These are phyloP conservation scores for Perkinsus marinus DNA, from an alignment of 169 alveolate species.

Conservation along the genomic window DNA sequence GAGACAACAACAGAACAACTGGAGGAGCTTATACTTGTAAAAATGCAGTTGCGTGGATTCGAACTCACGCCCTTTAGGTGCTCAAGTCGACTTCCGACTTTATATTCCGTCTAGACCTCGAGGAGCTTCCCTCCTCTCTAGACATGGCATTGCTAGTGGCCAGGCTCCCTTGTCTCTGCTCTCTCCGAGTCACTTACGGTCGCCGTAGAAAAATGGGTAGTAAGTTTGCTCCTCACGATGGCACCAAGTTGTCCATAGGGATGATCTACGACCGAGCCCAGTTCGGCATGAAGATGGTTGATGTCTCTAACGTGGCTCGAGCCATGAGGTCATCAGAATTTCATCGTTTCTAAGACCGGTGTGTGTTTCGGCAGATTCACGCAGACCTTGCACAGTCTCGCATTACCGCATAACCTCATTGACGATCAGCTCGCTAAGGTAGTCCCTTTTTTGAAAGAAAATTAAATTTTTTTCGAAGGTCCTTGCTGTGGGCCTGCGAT, in stretches of 20 bases:
- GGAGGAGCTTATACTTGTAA: not conserved
- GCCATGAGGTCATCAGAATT: not conserved
- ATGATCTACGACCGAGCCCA: conserved; percentile 29
- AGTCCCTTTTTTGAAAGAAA: not conserved
- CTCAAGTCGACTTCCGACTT: not conserved
- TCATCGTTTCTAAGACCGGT: not conserved
- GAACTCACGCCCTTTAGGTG: not conserved
- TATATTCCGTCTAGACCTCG: not conserved
- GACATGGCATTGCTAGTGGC: not conserved
- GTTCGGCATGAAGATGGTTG: conserved; percentile 30
- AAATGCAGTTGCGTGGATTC: not conserved
- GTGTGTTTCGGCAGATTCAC: not conserved
- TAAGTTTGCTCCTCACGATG: not conserved
- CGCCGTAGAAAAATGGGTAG: not conserved
- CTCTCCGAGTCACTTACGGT: not conserved
- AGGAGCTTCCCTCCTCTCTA: not conserved
- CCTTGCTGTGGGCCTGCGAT: not conserved
- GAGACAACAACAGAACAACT: not conserved
- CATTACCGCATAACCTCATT: conserved; percentile 14
- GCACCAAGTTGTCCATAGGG: not conserved
- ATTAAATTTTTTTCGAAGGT: not conserved
- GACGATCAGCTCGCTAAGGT: conserved; percentile 26
- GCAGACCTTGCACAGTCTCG: not conserved
- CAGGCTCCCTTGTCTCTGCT: not conserved
- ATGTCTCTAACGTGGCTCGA: not conserved